A percentile compares a stretch with the other conserved stretches of the same genome.
Evolutionary conservation across 1,139 yeast species (phyloP).

Genomic region (Scheffersomyces lignicola): DNA sequence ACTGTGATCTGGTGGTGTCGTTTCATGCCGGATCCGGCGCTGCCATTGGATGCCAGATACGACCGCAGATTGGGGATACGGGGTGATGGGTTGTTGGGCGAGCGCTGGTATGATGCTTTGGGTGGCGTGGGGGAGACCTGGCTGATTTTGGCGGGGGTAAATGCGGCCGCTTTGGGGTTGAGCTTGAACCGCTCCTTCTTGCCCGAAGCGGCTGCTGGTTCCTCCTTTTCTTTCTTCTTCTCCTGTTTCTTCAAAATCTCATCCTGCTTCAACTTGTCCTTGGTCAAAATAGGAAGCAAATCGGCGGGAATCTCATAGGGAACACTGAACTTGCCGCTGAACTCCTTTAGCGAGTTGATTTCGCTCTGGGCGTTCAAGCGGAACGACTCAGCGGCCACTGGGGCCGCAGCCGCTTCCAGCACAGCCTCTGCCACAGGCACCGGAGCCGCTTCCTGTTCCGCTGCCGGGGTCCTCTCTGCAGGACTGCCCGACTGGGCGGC

Average conservation of each 20-base stretch:
- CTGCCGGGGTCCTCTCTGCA: not conserved
- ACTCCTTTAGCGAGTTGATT: constrained; percentile 77
- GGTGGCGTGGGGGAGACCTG: constrained; percentile 35
- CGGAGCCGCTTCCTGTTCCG: not conserved
- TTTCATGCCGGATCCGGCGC: constrained; percentile 22
- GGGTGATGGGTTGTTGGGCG: constrained; percentile 37
- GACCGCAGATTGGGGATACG: constrained; percentile 33
- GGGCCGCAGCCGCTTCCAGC: not conserved
- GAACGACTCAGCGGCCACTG: constrained; percentile 30
- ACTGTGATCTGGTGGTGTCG: constrained; percentile 45
- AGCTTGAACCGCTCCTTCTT: constrained; percentile 61
- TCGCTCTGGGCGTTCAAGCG: constrained; percentile 61
- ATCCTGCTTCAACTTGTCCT: constrained; percentile 64
- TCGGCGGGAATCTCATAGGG: constrained; percentile 76
- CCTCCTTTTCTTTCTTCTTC: constrained; percentile 15
- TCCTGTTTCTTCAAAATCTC: constrained; percentile 49
- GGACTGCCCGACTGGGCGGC: constrained; percentile 5
- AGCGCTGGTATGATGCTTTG: constrained; percentile 21
- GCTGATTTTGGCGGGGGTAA: constrained; percentile 52
- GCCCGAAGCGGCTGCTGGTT: constrained; percentile 10
- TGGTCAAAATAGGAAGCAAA: constrained; percentile 70
- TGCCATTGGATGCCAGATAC: constrained; percentile 22
- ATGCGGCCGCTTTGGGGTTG: constrained; percentile 70
- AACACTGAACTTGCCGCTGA: constrained; percentile 79
- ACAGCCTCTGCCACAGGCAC: not conserved